These are phyloP conservation scores for Hirschfeldia incana DNA, from an alignment of 345 rosid species.

Conservation along the genomic window DNA sequence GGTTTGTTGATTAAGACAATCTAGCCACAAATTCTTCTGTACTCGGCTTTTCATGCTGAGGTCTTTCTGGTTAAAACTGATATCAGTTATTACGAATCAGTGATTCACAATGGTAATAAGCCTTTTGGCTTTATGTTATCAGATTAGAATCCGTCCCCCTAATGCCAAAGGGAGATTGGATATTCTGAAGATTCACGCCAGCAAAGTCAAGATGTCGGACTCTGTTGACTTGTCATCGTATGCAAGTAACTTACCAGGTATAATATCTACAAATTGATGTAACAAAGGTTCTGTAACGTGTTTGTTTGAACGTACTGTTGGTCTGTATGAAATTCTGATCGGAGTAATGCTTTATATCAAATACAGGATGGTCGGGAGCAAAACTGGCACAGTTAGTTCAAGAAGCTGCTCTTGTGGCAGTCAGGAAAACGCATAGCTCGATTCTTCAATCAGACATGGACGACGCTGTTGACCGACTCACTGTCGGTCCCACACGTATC, in stretches of 20 bases:
- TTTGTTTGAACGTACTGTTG: background rate
- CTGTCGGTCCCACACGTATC: conserved; percentile 86
- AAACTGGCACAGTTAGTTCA: conserved; percentile 85
- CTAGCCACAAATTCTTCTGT: background rate
- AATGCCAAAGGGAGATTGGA: conserved; percentile 85
- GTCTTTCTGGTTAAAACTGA: background rate
- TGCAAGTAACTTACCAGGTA: conserved; percentile 91
- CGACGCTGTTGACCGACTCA: conserved; percentile 89
- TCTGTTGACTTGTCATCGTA: conserved; percentile 78
- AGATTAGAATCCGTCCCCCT: conserved; percentile 92
- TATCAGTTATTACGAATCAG: background rate
- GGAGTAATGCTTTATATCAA: conserved; percentile 12
- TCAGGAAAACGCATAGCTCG: conserved; percentile 71
- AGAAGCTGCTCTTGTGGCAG: conserved; percentile 96
- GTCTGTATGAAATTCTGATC: conserved; percentile 22
- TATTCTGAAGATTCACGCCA: conserved; percentile 82
- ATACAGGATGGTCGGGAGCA: conserved; percentile 93
- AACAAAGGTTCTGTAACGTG: background rate
- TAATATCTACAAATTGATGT: background rate
- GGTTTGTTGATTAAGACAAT: conserved; percentile 46
- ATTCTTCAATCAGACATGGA: conserved; percentile 84
- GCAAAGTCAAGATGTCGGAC: conserved; percentile 94
- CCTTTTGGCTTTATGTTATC: conserved; percentile 4
- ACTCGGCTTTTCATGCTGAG: background rate
- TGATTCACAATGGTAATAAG: background rate